Evolutionary conservation across 768 basidiomycete genomes (phyloP), one percentile per base, ranked within the genome.

Genomic region (Royoungia palumana): DNA sequence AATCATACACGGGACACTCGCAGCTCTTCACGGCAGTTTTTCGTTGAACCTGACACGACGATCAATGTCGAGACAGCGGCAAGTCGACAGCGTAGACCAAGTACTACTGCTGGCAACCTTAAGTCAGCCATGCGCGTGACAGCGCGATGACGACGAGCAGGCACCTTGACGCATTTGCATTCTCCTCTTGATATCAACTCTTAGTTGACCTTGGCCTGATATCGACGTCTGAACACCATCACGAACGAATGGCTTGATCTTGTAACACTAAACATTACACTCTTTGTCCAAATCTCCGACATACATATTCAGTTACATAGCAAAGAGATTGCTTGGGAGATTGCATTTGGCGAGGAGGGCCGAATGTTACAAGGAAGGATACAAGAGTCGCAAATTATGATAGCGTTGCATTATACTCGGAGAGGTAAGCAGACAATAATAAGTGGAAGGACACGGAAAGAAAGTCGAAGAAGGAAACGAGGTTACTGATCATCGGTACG

Each of bases 401-500:
- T 25, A 34, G 35, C 40, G 49, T 54, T 48, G 51, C 24, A 65
- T 55, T 62, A 32, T 32, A 64, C 50, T 53, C 45, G 54, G 52
- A 21, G 28, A 5, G 10, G 28, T 50, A 59, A 54, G 50, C 41
- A 46, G 47, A 60, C 53, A 56, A 61, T 57, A 61, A 40, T 55
- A 58, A 49, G 51, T 54, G 51, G 45, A 58, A 39, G 36, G 56
- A 50, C 9, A 59, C 46, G 57, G 49, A 59, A 53, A 53, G 49
- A 35, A 52, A 56, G 50, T 50, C 51, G 62, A 60, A 56, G 53
- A 47, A 60, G 59, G 55, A 40, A 35, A 39, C 17, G 32, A 12
- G 37, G 44, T 44, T 25, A 35, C 54, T 43, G 54, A 62, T 80
- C 72, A 83, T 62, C 83, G 79, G 62, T 75, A 70, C 19, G 77